These are phyloP conservation scores for Boletus eberwhitei DNA, from an alignment of 768 basidiomycete species.

Conservation along the genomic window DNA sequence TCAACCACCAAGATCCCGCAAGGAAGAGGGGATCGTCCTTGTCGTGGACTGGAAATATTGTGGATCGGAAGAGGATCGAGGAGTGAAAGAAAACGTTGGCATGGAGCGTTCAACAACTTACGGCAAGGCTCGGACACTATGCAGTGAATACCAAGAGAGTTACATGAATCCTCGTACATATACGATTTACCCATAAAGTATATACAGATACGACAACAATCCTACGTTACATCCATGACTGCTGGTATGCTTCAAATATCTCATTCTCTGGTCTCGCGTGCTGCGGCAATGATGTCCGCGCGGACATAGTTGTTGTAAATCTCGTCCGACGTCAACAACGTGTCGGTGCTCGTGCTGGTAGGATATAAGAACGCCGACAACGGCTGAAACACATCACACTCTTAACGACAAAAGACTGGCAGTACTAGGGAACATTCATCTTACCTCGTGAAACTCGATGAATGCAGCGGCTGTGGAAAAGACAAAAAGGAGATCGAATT, in stretches of 20 bases:
- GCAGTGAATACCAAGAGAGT: not conserved
- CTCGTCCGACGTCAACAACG: conserved; percentile 65
- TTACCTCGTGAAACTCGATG: conserved; percentile 65
- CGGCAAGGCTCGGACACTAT: not conserved
- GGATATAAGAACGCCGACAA: conserved; percentile 65
- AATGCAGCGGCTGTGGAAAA: conserved; percentile 52
- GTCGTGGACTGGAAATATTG: too few species aligned
- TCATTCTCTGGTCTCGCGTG: conserved; percentile 13
- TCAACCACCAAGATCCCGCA: too few species aligned
- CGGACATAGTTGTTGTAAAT: conserved; percentile 72
- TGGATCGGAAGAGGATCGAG: too few species aligned
- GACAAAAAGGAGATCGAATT: not conserved
- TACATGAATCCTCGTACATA: not conserved
- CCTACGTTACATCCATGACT: not conserved
- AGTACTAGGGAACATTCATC: not conserved
- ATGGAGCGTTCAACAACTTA: not conserved
- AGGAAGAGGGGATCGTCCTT: too few species aligned
- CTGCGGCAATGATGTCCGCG: conserved; percentile 42
- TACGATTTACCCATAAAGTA: not conserved
- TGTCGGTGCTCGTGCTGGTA: conserved; percentile 53
- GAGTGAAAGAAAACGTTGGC: too few species aligned
- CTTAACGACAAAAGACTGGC: not conserved
- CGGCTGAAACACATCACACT: conserved; percentile 32
- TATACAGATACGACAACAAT: not conserved
- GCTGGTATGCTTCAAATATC: too few species aligned